Base-by-base conservation (phyloP, 352 stramenopile genomes). In the Pythium guiyangense region DNA sequence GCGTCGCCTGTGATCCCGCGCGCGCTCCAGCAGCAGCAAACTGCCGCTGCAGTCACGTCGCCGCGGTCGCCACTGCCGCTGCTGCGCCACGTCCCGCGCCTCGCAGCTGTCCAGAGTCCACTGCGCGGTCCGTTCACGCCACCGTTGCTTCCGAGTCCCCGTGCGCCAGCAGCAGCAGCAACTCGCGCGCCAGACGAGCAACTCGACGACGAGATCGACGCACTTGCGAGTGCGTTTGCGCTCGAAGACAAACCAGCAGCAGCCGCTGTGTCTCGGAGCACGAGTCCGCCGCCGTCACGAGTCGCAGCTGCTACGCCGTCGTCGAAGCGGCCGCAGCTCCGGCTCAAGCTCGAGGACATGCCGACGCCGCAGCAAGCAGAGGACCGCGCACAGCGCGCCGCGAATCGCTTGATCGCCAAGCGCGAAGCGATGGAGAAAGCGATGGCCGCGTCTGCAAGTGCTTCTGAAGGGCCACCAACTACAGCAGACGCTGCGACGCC, bases 331-430 rank as follows among this genome's bases (percentile, higher is more conserved):
- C 84, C 84, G 20, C 71, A 80, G 34, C 59, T 94, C 40, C 74
- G 81, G 11, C 63, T 94, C 11, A 91, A 94, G 56, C 65, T 94
- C 3, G 85, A 94, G 64, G 83, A 92, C 35, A 94, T 94, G 85
- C 85, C 85, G 26, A 94, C 85, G 10, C 75, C 83, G 5, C 85
- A 94, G 46, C 80, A 94, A 70, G 85, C 85, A 2, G 85, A 94
- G 63, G 77, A 91, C 18, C 67, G 83, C 40, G 85, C 85, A 0
- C 84, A 93, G 29, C 77, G 81, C 47, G 80, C 80, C 22, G 83
- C 84, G 10, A 91, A 68, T 39, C 74, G 80, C 11, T 69, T 91
- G 26, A 87, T 94, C 52, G 79, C 83, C 0, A 81, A 83, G 25
- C 76, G 84, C 46, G 83, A 94, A 49, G 82, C 80, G 12, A 77